Percentiles rank a stretch among this genome's conserved stretches.
These are phyloP conservation scores for Pterocarpus macrocarpus DNA, from an alignment of 306 rosid genomes.

Conservation along the genomic window DNA sequence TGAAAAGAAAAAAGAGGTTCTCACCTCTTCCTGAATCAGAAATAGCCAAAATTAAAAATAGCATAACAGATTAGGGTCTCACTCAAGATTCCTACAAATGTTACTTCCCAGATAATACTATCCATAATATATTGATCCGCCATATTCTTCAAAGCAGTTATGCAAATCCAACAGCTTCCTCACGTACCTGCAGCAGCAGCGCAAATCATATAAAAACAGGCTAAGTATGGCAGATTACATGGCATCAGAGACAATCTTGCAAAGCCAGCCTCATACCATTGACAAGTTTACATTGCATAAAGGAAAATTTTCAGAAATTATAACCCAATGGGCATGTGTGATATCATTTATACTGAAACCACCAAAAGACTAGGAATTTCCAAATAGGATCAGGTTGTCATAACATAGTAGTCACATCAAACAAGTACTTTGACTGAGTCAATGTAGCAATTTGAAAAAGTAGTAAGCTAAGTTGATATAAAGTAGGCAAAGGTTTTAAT, in stretches of 20 bases:
- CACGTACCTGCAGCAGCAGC: conserved; percentile 80
- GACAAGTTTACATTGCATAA: neutral
- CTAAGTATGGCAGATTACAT: conserved; percentile 25
- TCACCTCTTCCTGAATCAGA: conserved; percentile 19
- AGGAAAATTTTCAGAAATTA: conserved; percentile 6
- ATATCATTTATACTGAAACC: conserved; percentile 31
- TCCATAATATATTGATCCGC: conserved; percentile 43
- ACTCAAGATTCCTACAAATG: conserved; percentile 32
- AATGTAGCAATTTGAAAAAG: neutral
- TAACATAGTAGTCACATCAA: conserved; percentile 27
- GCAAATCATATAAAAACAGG: conserved; percentile 38
- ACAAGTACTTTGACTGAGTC: conserved; percentile 7
- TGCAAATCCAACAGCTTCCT: conserved; percentile 58
- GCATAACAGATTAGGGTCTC: conserved; percentile 34
- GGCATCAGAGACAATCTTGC: conserved; percentile 14
- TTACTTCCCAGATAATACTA: conserved; percentile 34
- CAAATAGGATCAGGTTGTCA: neutral
- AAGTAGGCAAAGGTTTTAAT: conserved; percentile 2
- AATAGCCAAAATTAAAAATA: conserved; percentile 32
- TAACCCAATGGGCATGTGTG: neutral
- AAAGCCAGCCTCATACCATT: conserved; percentile 23
- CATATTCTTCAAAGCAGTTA: conserved; percentile 45
- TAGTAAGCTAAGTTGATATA: conserved; percentile 16
- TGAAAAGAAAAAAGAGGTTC: conserved; percentile 27
- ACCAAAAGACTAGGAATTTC: neutral